phyloP scores from a whole-genome alignment of 2,329 filamentous ascomycete genomes.

The Cordyceps javanica region DNA sequence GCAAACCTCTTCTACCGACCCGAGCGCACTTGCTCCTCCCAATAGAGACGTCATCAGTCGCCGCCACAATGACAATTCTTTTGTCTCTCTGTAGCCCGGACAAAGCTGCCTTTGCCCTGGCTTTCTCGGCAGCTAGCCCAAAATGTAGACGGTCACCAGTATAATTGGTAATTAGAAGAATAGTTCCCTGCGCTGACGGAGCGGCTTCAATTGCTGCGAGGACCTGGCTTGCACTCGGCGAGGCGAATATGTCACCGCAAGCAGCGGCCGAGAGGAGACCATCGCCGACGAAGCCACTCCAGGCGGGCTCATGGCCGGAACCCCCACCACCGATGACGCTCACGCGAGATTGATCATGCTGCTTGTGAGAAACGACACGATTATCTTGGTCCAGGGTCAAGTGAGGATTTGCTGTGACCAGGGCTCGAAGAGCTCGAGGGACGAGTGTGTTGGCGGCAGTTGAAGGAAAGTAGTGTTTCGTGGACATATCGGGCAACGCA shows the following conservation, averaged over 20 bases:
- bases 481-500: conserved; percentile 12
- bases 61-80: conserved; percentile 56
- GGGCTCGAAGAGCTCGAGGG: conserved; percentile 19
- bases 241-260: conserved; percentile 59
- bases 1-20: conserved; percentile 56
- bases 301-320: conserved; percentile 57
- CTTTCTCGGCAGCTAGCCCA: conserved; percentile 53
- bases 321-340: conserved; percentile 48
- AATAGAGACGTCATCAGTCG: background rate
- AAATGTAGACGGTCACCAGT: conserved; percentile 59
- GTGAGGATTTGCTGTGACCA: conserved; percentile 33
- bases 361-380: conserved; percentile 45
- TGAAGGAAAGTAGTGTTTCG: conserved; percentile 17
- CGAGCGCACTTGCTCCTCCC: conserved; percentile 44
- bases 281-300: conserved; percentile 56
- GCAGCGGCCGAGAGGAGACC: conserved; percentile 56
- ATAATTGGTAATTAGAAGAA: conserved; percentile 59
- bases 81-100: conserved; percentile 54
- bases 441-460: conserved; percentile 21
- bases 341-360: conserved; percentile 37
- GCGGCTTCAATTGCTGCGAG: conserved; percentile 50
- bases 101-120: conserved; percentile 44
- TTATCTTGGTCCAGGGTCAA: conserved; percentile 44
- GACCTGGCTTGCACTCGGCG: conserved; percentile 57
- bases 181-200: conserved; percentile 46